phyloP scores from a whole-genome alignment of 2,329 filamentous ascomycete genomes.

The Calonectria fujianensis region DNA sequence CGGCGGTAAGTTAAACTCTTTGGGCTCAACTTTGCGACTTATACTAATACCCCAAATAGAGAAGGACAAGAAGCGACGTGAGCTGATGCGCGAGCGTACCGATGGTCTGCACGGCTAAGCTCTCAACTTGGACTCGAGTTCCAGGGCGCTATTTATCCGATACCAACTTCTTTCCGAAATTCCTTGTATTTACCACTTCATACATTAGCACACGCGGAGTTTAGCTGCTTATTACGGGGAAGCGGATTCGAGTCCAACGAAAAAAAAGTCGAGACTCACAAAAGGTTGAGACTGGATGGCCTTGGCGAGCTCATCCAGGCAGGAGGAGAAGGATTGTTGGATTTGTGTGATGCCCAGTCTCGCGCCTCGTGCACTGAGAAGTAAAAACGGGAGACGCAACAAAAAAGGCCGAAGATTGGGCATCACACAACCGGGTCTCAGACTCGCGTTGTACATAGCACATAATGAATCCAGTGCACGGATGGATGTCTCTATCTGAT shows the following conservation, averaged over 20 bases:
- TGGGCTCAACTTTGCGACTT: not conserved
- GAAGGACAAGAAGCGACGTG: conserved; percentile 81
- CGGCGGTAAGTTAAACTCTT: conserved; percentile 54
- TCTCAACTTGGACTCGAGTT: not conserved
- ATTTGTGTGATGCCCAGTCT: conserved; percentile 20
- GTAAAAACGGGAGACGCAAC: conserved; percentile 17
- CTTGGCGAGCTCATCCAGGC: conserved; percentile 25
- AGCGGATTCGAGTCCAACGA: conserved; percentile 32
- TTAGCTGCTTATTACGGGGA: conserved; percentile 30
- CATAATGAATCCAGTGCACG: conserved; percentile 47
- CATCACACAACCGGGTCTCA: conserved; percentile 38
- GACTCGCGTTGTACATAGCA: conserved; percentile 45
- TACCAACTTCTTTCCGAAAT: conserved; percentile 35
- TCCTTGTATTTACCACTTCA: conserved; percentile 34
- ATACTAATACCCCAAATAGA: conserved; percentile 68
- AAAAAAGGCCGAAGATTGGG: conserved; percentile 25
- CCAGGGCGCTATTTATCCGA: conserved; percentile 32
- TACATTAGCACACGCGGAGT: conserved; percentile 39
- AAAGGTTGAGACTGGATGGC: conserved; percentile 34
- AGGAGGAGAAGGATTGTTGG: conserved; percentile 26
- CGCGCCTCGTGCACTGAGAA: conserved; percentile 21
- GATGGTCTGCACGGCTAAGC: conserved; percentile 66
- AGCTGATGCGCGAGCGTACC: conserved; percentile 79
- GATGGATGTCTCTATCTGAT: conserved; percentile 17
- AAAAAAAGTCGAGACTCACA: conserved; percentile 32